These are phyloP conservation scores for Carpinus viminea DNA, from an alignment of 306 rosid species.

Conservation along the genomic window DNA sequence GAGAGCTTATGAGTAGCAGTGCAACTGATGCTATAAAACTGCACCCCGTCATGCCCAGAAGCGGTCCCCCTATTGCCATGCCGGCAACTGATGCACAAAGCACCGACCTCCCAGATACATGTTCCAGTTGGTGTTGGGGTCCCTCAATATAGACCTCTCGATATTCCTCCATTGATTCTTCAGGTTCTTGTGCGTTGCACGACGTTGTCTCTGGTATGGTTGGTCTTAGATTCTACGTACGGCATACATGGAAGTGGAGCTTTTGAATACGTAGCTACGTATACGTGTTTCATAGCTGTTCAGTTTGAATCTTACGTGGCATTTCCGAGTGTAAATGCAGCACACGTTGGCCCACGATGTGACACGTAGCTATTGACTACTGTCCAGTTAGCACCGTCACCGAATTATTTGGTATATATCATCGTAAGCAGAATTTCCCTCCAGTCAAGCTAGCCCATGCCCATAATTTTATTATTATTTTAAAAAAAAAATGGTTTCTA, in stretches of 20 bases:
- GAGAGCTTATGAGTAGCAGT: constrained; percentile 27
- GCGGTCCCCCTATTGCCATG: constrained; percentile 25
- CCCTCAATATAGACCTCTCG: not conserved
- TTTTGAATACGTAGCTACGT: too few species aligned
- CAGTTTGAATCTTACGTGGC: not conserved
- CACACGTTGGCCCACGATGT: not conserved
- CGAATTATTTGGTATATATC: not conserved
- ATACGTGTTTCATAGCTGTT: not conserved
- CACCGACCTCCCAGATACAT: not conserved
- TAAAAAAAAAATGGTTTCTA: too few species aligned
- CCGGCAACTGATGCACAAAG: not conserved
- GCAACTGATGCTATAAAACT: constrained; percentile 26
- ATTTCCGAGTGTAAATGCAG: not conserved
- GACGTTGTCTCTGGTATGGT: not conserved
- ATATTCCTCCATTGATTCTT: constrained; percentile 3
- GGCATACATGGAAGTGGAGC: not conserved
- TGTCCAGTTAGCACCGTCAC: not conserved
- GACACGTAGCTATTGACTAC: constrained; percentile 3
- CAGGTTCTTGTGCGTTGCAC: too few species aligned
- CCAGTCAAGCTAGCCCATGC: too few species aligned
- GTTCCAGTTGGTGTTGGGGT: not conserved
- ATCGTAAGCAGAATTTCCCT: too few species aligned
- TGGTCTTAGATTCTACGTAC: not conserved
- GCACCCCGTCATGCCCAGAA: constrained; percentile 33
- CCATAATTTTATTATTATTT: too few species aligned